Base-by-base conservation (phyloP, 805 yeast genomes). In the Metschnikowia rubicola region DNA sequence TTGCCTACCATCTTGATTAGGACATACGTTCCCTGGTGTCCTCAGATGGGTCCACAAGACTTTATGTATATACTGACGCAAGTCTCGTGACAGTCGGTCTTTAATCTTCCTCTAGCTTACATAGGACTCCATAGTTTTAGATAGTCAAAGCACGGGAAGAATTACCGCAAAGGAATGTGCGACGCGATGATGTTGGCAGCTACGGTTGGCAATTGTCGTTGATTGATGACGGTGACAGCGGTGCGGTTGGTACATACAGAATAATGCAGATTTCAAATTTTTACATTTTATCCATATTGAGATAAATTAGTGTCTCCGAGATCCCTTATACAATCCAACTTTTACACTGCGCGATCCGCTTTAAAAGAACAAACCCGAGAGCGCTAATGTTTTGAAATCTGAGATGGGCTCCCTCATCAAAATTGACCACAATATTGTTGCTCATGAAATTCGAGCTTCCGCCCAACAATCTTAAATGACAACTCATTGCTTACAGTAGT, bases 51-150 rank as follows among this genome's bases (percentile, higher is more conserved):
- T 21, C 26, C 26, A 21, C 26, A 21, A 21, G 26, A 21, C 26
- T 21, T 21, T 21, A 21, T 21, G 26, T 21, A 21, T 21, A 21
- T 21, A 21, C 26, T 19, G 38, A 35, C 21, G 11, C 10, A 35
- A 15, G n/a, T 26, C 12, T 19, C 29, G n/a, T 35, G 38, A 35
- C 38, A 19, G 12, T 19, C 21, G 38, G 38, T 35, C 7, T 35
- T 10, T 35, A 19, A 12, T 29, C 26, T 12, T 19, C 41, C 45
- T 33, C 31, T 43, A 46, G 30, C 19, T 32, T 46, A 46, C 30
- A 46, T 41, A 46, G 49, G 45, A 37, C 49, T 46, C 30, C 42
- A 41, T 46, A 46, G 45, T 46, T 36, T 35, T 46, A 46, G 49
- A 41, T 46, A 46, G 49, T 46, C 42, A 46, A 41, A 29, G 42